Conservation (phyloP, 1,284 basidiomycete genomes). For the Tetrapyrgos nigripes region DNA sequence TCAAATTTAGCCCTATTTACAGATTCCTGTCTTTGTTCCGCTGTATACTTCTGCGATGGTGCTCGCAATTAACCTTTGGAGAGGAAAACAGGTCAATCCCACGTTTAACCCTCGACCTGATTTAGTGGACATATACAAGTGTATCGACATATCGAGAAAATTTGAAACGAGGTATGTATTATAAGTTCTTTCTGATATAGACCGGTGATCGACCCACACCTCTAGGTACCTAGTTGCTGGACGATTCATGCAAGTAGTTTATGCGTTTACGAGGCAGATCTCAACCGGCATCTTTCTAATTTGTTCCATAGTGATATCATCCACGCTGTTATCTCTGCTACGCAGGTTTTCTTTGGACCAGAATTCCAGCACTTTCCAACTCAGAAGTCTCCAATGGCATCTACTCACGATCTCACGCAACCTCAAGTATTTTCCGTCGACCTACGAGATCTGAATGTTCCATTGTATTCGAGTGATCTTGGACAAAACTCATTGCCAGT, state of each 20-base stretch:
- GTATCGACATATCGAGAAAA: slow-evolving; percentile 5
- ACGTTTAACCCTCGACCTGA: background rate
- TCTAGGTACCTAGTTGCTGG: slow-evolving; percentile 6
- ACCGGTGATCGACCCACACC: too few relatives aligned
- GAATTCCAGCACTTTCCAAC: too few relatives aligned
- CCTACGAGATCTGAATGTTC: background rate
- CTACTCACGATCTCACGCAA: too few relatives aligned
- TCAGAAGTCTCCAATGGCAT: too few relatives aligned
- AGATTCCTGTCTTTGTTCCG: background rate
- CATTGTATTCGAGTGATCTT: slow-evolving; percentile 4
- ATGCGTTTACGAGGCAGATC: background rate
- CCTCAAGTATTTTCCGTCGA: background rate
- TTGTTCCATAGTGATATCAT: slow-evolving; percentile 2
- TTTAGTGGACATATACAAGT: slow-evolving; percentile 6
- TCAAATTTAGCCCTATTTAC: background rate
- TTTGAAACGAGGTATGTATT: slow-evolving; percentile 5
- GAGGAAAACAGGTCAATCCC: slow-evolving; percentile 7
- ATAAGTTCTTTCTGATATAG: background rate
- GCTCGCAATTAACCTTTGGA: slow-evolving; percentile 14
- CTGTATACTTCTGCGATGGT: slow-evolving; percentile 12
- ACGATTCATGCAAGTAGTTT: slow-evolving; percentile 2
- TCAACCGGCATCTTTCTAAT: too few relatives aligned
- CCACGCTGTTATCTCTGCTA: background rate
- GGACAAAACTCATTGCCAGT: slow-evolving; percentile 2
- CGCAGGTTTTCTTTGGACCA: background rate